Evolutionary conservation across 352 stramenopile species (phyloP).

Genomic region (Phytopythium ostracodes): DNA sequence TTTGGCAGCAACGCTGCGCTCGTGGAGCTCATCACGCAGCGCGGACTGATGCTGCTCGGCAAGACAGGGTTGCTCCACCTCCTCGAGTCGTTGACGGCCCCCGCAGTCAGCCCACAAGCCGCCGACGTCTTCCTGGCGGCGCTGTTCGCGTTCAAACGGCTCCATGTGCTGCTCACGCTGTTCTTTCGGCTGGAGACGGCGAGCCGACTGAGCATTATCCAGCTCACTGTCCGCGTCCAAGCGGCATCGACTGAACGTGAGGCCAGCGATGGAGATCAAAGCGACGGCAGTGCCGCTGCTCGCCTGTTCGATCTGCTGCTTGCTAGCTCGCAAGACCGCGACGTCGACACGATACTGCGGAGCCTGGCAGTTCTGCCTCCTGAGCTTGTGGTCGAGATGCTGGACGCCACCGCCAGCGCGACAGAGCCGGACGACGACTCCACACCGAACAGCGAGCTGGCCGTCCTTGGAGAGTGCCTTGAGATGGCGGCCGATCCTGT

Average conservation of each 20-base stretch:
- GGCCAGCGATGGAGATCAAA: not conserved
- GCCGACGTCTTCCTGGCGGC: constrained; percentile 39
- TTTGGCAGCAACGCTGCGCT: constrained; percentile 41
- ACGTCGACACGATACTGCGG: constrained; percentile 35
- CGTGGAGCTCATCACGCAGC: constrained; percentile 31
- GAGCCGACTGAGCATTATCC: constrained; percentile 30
- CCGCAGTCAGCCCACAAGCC: constrained; percentile 12
- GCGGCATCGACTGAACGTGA: constrained; percentile 4
- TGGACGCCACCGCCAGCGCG: constrained; percentile 16
- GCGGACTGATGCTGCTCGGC: constrained; percentile 26
- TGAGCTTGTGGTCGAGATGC: constrained; percentile 17
- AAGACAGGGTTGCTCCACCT: constrained; percentile 45
- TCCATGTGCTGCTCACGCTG: constrained; percentile 30
- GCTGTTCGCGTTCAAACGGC: constrained; percentile 28
- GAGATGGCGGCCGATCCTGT: constrained; percentile 26
- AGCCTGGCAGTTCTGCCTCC: constrained; percentile 33
- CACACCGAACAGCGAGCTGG: constrained; percentile 26
- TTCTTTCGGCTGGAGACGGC: constrained; percentile 36
- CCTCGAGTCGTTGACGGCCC: constrained; percentile 33
- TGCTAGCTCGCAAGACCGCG: constrained; percentile 22
- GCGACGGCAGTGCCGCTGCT: not conserved
- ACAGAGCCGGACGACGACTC: not conserved
- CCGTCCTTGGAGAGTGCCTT: constrained; percentile 34
- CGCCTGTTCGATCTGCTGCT: constrained; percentile 53
- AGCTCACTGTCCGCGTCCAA: constrained; percentile 23